Evolutionary conservation across 805 yeast genomes (phyloP).

Genomic region (Ogataea ganodermae): DNA sequence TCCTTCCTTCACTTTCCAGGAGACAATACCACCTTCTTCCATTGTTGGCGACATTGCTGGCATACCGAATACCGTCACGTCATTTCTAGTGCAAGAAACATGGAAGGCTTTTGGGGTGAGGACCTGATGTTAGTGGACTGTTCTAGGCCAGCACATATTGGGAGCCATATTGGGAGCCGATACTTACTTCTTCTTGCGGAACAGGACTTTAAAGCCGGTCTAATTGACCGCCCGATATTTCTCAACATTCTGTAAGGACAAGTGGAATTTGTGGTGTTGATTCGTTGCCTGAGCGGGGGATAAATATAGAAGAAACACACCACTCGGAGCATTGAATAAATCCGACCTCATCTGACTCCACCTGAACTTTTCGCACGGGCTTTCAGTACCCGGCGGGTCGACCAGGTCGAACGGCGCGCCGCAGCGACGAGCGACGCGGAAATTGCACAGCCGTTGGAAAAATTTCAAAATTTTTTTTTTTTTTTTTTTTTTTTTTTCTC

Average conservation of each 20-base stretch:
- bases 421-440: slow-evolving; percentile 9
- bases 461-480: slow-evolving; percentile 6
- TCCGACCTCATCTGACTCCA: neutral
- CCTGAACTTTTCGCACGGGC: slow-evolving; percentile 7
- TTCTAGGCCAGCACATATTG: neutral
- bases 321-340: neutral
- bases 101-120: slow-evolving; percentile 32
- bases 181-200: slow-evolving; percentile 18
- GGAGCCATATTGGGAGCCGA: neutral
- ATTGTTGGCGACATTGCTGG: slow-evolving; percentile 99
- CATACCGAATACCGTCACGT: slow-evolving; percentile 68
- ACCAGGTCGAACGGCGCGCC: neutral
- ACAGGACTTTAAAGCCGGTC: slow-evolving; percentile 9
- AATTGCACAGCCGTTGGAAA: slow-evolving; percentile 12
- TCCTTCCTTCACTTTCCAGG: slow-evolving; percentile 84
- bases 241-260: slow-evolving; percentile 19
- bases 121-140: neutral
- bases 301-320: neutral
- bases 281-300: neutral
- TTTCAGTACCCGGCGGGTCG: slow-evolving; percentile 7
- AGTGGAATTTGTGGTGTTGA: neutral
- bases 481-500: slow-evolving; percentile 4
- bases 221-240: slow-evolving; percentile 14
- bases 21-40: slow-evolving; percentile 91
- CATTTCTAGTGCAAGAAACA: slow-evolving; percentile 27